Evolutionary conservation across 345 rosid genomes (phyloP), one percentile per base, ranked within the genome.

Genomic region (Arabis alpina): DNA sequence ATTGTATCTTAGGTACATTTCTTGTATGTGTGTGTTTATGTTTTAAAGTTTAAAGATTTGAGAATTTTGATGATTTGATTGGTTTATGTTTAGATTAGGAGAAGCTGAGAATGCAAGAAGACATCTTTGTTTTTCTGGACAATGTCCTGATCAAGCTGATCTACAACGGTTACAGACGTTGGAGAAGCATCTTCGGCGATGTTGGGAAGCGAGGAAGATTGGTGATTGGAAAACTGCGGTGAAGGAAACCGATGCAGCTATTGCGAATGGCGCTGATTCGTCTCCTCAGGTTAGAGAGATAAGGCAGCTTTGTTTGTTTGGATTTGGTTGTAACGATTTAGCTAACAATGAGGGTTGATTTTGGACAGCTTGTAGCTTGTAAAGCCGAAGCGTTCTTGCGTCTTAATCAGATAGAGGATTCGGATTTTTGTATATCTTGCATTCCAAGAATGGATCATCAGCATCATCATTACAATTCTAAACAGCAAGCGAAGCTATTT

Each of bases 341-440:
- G 19, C 70, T 72, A 23, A 79, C 32, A 6, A 3, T 73, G 60
- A 47, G 61, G n/a, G 71, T 83, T 67, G 62, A 3, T 43, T 43
- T 45, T 82, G 59, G 25, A 59, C 92, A 93, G 98, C 88, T 91
- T 68, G 43, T 86, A 75, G 93, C 93, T 70, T 86, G 92, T 79
- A 93, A 86, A 80, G 92, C 86, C 4, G 98, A 93, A 80, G 98
- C 95, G 42, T 71, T 80, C 80, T 75, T 91, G 70, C 92, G 85
- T 86, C 96, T 91, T 54, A 88, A 89, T 71, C 84, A 80, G 60
- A 76, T 87, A 11, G 86, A 83, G 50, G 96, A 91, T 43, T 91
- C 95, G 1, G 91, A 89, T 36, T 82, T 70, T 51, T 83, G 79
- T 77, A 42, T 87, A 28, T 86, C 87, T 41, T 78, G 59, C 68